A percentile compares a stretch with the other conserved stretches of the same genome.
phyloP scores from a whole-genome alignment of 768 basidiomycete genomes.

The Amanita exitialis region DNA sequence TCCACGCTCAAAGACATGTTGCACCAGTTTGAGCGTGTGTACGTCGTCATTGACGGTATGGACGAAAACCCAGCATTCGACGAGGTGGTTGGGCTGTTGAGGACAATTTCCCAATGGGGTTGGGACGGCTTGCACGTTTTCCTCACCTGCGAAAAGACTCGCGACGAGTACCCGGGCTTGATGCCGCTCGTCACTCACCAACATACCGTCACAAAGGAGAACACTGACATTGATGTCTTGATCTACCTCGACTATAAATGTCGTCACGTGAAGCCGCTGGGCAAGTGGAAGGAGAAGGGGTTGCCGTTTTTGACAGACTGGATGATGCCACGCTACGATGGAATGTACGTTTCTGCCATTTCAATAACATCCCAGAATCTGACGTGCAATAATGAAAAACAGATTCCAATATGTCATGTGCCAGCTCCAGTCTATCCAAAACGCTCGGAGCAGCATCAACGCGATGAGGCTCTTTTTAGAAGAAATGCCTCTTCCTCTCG shows the following conservation, averaged over 20 bases:
- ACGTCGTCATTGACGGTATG: neutral
- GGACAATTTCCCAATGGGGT: neutral
- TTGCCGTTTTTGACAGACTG: neutral
- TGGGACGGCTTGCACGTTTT: neutral
- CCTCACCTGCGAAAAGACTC: neutral
- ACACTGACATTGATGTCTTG: neutral
- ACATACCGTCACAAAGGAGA: neutral
- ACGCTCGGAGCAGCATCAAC: slow-evolving; percentile 1
- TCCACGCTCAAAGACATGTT: neutral
- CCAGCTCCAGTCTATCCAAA: neutral
- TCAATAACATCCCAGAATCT: neutral
- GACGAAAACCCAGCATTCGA: neutral
- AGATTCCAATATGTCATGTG: neutral
- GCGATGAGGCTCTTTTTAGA: neutral
- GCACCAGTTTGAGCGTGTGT: neutral
- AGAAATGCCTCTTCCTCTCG: neutral
- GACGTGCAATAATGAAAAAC: neutral
- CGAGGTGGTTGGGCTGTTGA: neutral
- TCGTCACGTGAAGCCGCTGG: neutral
- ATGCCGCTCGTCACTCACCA: slow-evolving; percentile 1
- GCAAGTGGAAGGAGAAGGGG: neutral
- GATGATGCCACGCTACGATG: neutral
- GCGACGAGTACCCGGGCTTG: neutral
- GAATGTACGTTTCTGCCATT: neutral
- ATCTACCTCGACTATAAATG: neutral